Percentiles rank a stretch among this genome's conserved stretches.
Conservation (phyloP, 2,329 filamentous ascomycete genomes). For the Arthrinium puccinioides region DNA sequence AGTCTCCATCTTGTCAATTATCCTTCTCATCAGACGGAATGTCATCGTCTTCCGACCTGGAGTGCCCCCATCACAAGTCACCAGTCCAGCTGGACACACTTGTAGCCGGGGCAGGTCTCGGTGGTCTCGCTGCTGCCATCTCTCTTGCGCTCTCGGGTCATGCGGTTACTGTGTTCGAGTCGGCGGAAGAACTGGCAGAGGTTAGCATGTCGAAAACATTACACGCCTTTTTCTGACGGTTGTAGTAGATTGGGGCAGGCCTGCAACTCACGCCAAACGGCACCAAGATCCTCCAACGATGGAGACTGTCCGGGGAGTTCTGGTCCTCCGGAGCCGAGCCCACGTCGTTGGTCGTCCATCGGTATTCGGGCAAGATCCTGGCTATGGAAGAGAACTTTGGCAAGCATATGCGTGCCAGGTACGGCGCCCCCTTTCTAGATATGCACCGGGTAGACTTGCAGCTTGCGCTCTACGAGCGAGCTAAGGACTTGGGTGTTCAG, state of each 20-base stretch:
- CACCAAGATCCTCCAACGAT: constrained; percentile 40
- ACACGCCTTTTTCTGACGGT: background rate
- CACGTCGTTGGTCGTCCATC: constrained; percentile 39
- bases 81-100: constrained; percentile 23
- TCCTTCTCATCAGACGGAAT: too few species aligned
- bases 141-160: constrained; percentile 30
- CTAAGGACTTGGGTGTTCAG: constrained; percentile 43
- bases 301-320: constrained; percentile 39
- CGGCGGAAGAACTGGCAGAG: constrained; percentile 30
- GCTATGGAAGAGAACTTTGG: constrained; percentile 45
- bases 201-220: constrained; percentile 13
- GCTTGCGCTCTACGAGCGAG: constrained; percentile 40
- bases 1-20: too few species aligned
- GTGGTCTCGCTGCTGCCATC: constrained; percentile 31
- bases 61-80: background rate
- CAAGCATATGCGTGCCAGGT: constrained; percentile 43
- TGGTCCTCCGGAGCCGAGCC: constrained; percentile 33
- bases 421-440: constrained; percentile 50
- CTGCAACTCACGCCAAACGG: constrained; percentile 46
- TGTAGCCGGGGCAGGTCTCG: constrained; percentile 34
- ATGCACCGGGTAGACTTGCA: constrained; percentile 59
- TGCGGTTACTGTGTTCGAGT: constrained; percentile 32
- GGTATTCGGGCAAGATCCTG: constrained; percentile 43
- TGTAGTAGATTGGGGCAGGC: constrained; percentile 39
- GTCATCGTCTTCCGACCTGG: background rate